Evolutionary conservation across 164 flowering plant genomes (phyloP).

Genomic region (Berberis vulgaris): DNA sequence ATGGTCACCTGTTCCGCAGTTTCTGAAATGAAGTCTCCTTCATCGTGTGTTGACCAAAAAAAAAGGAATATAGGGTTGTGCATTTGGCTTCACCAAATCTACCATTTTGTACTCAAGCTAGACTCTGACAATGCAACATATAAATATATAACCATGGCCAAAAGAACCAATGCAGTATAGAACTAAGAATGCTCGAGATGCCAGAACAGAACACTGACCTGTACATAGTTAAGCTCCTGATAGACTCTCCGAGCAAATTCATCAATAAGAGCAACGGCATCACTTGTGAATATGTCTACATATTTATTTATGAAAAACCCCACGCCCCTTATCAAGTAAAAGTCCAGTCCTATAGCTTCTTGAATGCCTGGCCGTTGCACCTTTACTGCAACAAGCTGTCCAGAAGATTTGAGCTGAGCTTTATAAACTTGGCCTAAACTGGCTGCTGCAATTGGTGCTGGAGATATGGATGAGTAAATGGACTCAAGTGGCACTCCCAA

Average conservation of each 20-base stretch:
- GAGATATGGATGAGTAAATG: slow-evolving; percentile 66
- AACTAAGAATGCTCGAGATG: background rate
- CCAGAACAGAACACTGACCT: slow-evolving; percentile 40
- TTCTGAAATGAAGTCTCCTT: too few relatives aligned
- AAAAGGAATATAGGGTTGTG: too few relatives aligned
- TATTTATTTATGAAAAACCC: slow-evolving; percentile 77
- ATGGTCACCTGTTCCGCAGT: too few relatives aligned
- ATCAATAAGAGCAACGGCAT: slow-evolving; percentile 88
- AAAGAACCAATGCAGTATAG: background rate
- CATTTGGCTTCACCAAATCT: too few relatives aligned
- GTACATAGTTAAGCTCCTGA: slow-evolving; percentile 96
- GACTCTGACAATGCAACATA: background rate
- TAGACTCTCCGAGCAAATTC: slow-evolving; percentile 94
- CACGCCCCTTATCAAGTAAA: slow-evolving; percentile 72
- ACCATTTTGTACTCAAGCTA: too few relatives aligned
- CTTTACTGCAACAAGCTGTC: slow-evolving; percentile 86
- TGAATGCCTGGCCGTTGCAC: slow-evolving; percentile 94
- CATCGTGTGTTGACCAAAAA: too few relatives aligned
- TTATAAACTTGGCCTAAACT: slow-evolving; percentile 98
- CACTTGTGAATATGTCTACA: slow-evolving; percentile 67
- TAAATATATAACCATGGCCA: background rate
- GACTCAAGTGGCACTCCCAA: slow-evolving; percentile 66
- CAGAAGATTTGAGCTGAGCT: slow-evolving; percentile 73
- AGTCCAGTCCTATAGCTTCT: slow-evolving; percentile 88
- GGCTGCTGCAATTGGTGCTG: slow-evolving; percentile 96